Base-by-base conservation (phyloP, 108 stramenopile species). In the Licmophora abbreviata region DNA sequence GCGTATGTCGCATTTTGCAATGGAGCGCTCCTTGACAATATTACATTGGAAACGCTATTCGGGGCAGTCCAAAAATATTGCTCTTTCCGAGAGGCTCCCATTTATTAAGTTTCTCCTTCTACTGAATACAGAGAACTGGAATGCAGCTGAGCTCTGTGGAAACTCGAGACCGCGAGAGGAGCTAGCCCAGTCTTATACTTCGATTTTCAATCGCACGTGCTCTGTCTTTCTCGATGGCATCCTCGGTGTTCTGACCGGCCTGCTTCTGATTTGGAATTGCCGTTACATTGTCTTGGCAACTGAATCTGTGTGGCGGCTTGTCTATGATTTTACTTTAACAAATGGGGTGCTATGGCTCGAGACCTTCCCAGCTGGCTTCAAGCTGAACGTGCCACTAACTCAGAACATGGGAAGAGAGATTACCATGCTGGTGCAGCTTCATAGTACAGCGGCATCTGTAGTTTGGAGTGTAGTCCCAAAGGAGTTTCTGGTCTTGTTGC, bases 361-460 rank as follows among this genome's bases (percentile, higher is more conserved):
- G 36, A 58, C 63, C 4, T 81, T 76, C 55, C 89, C 89, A 4
- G 74, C 54, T 43, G 89, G 89, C 14, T 85, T 92, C 58, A 92
- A 92, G 63, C 55, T 92, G 14, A 92, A 92, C 57, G 71, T 64
- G 5, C 66, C 79, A 15, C 59, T 92, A 36, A 83, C 89, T 1
- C 59, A 68, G 36, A 61, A 66, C 26, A 63, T 85, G 57, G 81
- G 83, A 23, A 50, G 41, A 42, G 59, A 35, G 29, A 63, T 79
- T 26, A 60, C 54, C 23, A 21, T 44, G 31, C 37, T 59, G 11
- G 28, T 81, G 22, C 28, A 48, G 21, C 34, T 63, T 63, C 29
- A 25, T 64, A 40, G 18, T 20, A 40, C 38, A 40, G 38, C 5
- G 20, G 34, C 34, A 48, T 12, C 17, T 9, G 8, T 44, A 14